These are phyloP conservation scores for Raffaelea arxii DNA, from an alignment of 2,329 filamentous ascomycete species.

Conservation along the genomic window DNA sequence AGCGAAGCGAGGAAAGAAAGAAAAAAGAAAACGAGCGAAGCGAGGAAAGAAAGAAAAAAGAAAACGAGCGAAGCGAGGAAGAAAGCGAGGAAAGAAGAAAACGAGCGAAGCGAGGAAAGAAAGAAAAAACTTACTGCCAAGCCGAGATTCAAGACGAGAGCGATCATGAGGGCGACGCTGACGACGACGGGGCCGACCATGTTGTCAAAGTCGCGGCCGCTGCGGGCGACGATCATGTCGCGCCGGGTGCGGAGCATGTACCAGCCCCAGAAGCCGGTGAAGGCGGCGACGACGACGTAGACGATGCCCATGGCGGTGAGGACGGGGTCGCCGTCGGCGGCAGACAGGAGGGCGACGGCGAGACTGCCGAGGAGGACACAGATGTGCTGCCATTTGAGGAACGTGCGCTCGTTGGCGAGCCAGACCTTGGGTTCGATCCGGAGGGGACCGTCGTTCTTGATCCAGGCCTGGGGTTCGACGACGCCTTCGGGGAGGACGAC, in stretches of 20 bases:
- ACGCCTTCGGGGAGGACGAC: constrained; percentile 76
- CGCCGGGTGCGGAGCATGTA: constrained; percentile 67
- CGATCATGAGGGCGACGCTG: constrained; percentile 66
- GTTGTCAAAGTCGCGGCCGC: constrained; percentile 89
- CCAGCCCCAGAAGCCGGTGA: constrained; percentile 83
- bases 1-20: too few species aligned
- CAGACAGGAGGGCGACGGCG: constrained; percentile 78
- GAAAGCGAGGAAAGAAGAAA: too few species aligned
- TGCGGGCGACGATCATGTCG: constrained; percentile 72
- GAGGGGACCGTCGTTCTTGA: constrained; percentile 89
- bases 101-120: too few species aligned
- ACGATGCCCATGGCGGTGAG: constrained; percentile 71
- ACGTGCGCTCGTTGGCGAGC: constrained; percentile 96
- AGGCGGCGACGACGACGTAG: constrained; percentile 73
- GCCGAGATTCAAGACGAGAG: constrained; percentile 76
- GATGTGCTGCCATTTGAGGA: constrained; percentile 98
- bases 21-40: too few species aligned
- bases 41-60: too few species aligned
- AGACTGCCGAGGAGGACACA: constrained; percentile 76
- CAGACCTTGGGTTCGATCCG: constrained; percentile 97
- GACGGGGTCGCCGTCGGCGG: constrained; percentile 58
- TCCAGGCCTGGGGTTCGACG: constrained; percentile 73
- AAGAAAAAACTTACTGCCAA: constrained; percentile 65
- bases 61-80: too few species aligned
- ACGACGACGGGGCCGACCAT: constrained; percentile 76